Percentiles rank a stretch among this genome's conserved stretches.
phyloP scores from a whole-genome alignment of 768 basidiomycete genomes.

The Myochromella boudieri region DNA sequence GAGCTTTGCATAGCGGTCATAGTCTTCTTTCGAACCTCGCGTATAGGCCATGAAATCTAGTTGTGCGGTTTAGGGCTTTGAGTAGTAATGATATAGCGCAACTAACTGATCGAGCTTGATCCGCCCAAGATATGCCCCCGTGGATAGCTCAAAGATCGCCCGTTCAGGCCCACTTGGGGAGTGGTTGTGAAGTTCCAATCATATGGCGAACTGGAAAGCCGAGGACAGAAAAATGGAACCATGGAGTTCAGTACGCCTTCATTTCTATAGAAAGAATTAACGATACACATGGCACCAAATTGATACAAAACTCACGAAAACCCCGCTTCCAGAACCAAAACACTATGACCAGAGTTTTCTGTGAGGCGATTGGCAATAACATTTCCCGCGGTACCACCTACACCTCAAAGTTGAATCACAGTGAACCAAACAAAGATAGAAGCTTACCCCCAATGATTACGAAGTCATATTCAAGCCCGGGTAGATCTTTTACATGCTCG shows the following conservation, averaged over 20 bases:
- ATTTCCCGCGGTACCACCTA: slow-evolving; percentile 20
- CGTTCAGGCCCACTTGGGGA: slow-evolving; percentile 21
- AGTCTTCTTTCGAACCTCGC: slow-evolving; percentile 32
- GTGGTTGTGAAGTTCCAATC: slow-evolving; percentile 29
- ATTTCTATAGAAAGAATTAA: slow-evolving; percentile 2
- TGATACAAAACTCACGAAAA: slow-evolving; percentile 9
- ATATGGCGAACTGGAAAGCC: slow-evolving; percentile 10
- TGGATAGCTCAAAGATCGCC: slow-evolving; percentile 19
- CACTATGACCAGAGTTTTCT: slow-evolving; percentile 7
- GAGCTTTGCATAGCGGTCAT: slow-evolving; percentile 28
- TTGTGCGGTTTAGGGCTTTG: slow-evolving; percentile 3
- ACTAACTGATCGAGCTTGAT: slow-evolving; percentile 23
- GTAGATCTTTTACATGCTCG: slow-evolving; percentile 1
- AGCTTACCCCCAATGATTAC: slow-evolving; percentile 13
- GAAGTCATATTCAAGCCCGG: slow-evolving; percentile 10
- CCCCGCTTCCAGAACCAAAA: slow-evolving; percentile 16
- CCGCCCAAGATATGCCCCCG: slow-evolving; percentile 26
- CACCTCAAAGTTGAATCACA: not conserved
- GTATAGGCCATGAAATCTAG: slow-evolving; percentile 22
- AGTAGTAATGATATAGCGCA: not conserved
- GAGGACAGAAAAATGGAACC: slow-evolving; percentile 14
- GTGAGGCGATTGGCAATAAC: slow-evolving; percentile 18
- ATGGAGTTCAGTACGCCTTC: slow-evolving; percentile 8
- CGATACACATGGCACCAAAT: not conserved
- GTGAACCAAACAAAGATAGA: not conserved